phyloP scores from a whole-genome alignment of 2,329 filamentous ascomycete species.

The Monilinia laxa region DNA sequence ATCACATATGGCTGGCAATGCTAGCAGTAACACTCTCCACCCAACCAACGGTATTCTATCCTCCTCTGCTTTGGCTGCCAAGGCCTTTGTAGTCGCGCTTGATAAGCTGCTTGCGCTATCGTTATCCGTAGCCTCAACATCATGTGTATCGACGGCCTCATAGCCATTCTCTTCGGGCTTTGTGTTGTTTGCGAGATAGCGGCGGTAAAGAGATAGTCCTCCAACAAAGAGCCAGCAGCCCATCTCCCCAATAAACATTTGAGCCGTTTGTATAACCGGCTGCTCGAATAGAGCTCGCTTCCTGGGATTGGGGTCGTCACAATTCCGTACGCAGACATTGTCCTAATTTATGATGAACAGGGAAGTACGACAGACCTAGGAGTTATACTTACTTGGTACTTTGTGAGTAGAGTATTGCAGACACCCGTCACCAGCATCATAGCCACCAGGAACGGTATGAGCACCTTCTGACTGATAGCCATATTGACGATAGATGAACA shows the following conservation, averaged over 20 bases:
- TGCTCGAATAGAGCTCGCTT: conserved; percentile 81
- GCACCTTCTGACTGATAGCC: conserved; percentile 17
- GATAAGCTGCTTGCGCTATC: conserved; percentile 48
- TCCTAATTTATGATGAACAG: conserved; percentile 55
- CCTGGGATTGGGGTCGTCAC: conserved; percentile 65
- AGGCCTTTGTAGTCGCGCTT: conserved; percentile 51
- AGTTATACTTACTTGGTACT: conserved; percentile 72
- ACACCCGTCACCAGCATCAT: conserved; percentile 98
- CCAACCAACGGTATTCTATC: conserved; percentile 64
- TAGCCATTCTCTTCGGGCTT: conserved; percentile 58
- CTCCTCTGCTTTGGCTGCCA: conserved; percentile 51
- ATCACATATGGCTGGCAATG: conserved; percentile 87
- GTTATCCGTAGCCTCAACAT: conserved; percentile 35
- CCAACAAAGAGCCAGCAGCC: conserved; percentile 93
- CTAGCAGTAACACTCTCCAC: conserved; percentile 69
- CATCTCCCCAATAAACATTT: conserved; percentile 98
- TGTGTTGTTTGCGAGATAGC: conserved; percentile 49
- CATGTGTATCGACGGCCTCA: conserved; percentile 57
- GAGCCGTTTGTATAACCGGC: conserved; percentile 90
- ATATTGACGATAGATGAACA: conserved; percentile 17
- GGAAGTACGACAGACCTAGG: neutral
- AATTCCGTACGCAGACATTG: conserved; percentile 94
- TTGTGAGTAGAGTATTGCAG: conserved; percentile 95
- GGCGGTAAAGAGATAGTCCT: conserved; percentile 63
- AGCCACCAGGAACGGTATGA: conserved; percentile 81